These are phyloP conservation scores for Russula brevipes DNA, from an alignment of 768 basidiomycete genomes.

Conservation along the genomic window DNA sequence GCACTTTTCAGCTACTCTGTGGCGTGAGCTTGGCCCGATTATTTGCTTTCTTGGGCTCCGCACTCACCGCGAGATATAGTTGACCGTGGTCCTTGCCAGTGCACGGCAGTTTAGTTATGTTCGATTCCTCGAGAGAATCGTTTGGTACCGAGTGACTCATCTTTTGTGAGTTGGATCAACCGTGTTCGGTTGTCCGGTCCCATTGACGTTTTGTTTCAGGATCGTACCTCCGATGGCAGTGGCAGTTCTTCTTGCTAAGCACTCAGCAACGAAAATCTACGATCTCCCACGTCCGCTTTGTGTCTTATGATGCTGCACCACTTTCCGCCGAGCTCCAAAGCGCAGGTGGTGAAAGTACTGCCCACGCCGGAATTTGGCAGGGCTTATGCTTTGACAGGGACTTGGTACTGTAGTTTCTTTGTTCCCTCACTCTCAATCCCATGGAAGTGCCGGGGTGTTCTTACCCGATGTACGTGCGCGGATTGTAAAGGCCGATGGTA, in stretches of 20 bases:
- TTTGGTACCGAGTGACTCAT: conserved; percentile 32
- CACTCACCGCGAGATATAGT: conserved; percentile 13
- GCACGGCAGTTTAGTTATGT: conserved; percentile 32
- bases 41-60: neutral
- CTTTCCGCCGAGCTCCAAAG: conserved; percentile 31
- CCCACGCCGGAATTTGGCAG: conserved; percentile 53
- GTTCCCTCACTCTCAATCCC: conserved; percentile 43
- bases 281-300: conserved; percentile 27
- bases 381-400: conserved; percentile 59
- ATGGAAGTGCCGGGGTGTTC: conserved; percentile 43
- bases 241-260: conserved; percentile 30
- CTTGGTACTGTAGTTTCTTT: conserved; percentile 46
- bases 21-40: conserved; percentile 21
- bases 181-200: neutral
- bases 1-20: conserved; percentile 26
- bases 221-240: conserved; percentile 30
- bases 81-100: conserved; percentile 32
- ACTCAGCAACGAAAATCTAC: conserved; percentile 29
- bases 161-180: neutral
- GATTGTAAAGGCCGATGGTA: conserved; percentile 50
- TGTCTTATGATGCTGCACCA: conserved; percentile 33
- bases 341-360: conserved; percentile 44
- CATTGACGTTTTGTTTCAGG: conserved; percentile 1
- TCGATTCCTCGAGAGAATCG: conserved; percentile 33
- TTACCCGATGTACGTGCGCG: conserved; percentile 49